These are phyloP conservation scores for Lathyrus tuberosus DNA, from an alignment of 306 rosid genomes.

Conservation along the genomic window DNA sequence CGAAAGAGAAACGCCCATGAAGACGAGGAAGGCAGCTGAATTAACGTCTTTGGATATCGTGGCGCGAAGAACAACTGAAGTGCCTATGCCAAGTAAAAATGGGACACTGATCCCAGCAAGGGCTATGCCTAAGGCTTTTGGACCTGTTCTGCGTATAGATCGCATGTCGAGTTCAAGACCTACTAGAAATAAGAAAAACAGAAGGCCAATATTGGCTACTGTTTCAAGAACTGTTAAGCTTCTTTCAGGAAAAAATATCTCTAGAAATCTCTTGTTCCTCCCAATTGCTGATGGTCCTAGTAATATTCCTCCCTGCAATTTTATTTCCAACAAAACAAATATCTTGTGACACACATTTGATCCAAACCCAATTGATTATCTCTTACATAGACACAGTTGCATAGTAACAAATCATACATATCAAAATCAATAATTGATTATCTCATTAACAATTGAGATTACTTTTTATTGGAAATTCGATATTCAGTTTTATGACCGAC, in stretches of 20 bases:
- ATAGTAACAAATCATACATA: neutral
- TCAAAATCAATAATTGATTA: neutral
- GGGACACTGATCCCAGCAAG: constrained; percentile 66
- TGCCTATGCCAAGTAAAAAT: constrained; percentile 63
- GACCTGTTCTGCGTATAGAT: constrained; percentile 54
- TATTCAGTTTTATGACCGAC: too few species aligned
- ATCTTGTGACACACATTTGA: neutral
- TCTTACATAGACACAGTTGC: neutral
- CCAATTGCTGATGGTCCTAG: constrained; percentile 79
- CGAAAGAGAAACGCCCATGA: constrained; percentile 79
- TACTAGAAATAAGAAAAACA: constrained; percentile 68
- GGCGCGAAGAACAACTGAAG: constrained; percentile 51
- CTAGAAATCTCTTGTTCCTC: constrained; percentile 43
- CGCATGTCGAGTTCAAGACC: constrained; percentile 72
- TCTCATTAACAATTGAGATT: too few species aligned
- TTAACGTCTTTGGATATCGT: constrained; percentile 51
- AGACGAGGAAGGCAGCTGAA: constrained; percentile 55
- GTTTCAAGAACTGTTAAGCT: constrained; percentile 72
- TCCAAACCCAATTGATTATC: constrained; percentile 1
- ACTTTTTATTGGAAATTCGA: too few species aligned
- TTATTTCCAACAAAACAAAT: neutral
- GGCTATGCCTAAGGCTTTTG: constrained; percentile 56
- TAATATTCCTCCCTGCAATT: constrained; percentile 64
- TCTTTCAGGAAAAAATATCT: constrained; percentile 54
- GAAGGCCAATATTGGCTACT: constrained; percentile 65